Evolutionary conservation across 768 basidiomycete species (phyloP).

Genomic region (Phlebiopsis flavidoalba): DNA sequence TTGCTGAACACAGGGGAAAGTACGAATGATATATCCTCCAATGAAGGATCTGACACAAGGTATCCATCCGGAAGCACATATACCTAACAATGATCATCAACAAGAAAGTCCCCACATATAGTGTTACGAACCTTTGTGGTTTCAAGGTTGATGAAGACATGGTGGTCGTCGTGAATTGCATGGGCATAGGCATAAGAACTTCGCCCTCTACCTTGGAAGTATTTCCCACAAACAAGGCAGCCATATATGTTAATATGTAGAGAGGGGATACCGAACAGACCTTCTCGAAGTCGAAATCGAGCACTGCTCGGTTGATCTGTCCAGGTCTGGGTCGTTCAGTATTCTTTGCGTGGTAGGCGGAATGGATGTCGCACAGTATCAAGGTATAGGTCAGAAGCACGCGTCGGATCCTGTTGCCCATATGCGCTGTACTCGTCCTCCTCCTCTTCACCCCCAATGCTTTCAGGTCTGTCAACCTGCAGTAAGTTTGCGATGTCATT

Average conservation of each 20-base stretch:
- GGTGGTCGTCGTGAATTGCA: conserved; percentile 96
- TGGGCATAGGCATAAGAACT: conserved; percentile 95
- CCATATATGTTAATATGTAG: conserved; percentile 98
- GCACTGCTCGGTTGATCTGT: conserved; percentile 83
- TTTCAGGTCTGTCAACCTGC: background rate
- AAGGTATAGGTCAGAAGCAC: conserved; percentile 84
- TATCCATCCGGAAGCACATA: conserved; percentile 98
- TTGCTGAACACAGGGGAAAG: conserved; percentile 84
- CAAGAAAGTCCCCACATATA: background rate
- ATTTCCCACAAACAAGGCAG: conserved; percentile 97
- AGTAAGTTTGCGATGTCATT: background rate
- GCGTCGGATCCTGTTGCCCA: conserved; percentile 23
- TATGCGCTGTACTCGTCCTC: conserved; percentile 19
- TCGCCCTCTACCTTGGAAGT: conserved; percentile 94
- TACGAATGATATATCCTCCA: conserved; percentile 92
- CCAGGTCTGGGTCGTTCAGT: background rate
- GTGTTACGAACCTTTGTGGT: conserved; percentile 73
- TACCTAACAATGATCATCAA: conserved; percentile 47
- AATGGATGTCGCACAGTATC: conserved; percentile 67
- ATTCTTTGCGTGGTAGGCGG: background rate
- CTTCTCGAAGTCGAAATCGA: conserved; percentile 99
- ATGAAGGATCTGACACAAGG: conserved; percentile 90
- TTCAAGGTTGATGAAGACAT: conserved; percentile 95
- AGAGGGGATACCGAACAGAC: conserved; percentile 94
- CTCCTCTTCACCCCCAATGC: conserved; percentile 16